Evolutionary conservation across 2,329 filamentous ascomycete species (phyloP), one percentile per base, ranked within the genome.

Genomic region (Fusarium papillatum): DNA sequence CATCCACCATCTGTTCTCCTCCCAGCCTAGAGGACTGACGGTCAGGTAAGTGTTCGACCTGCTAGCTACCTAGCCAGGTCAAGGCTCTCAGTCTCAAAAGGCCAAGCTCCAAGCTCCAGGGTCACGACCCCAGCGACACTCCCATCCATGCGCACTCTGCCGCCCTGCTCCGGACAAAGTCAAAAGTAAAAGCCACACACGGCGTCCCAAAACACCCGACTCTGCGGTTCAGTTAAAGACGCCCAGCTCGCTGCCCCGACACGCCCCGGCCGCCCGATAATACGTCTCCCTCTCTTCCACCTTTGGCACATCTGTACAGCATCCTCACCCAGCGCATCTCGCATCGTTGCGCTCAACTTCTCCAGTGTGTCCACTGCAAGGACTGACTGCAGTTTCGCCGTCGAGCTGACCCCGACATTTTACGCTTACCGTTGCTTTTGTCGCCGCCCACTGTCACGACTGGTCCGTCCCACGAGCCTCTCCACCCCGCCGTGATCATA

Each of bases 161-260:
- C 66, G 59, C 60, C 69, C 65, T 72, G 62, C 64, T 68, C 69
- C 55, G 71, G 68, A 67, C 74, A 75, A 76, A 75, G 71, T 64
- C 74, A 70, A 76, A 75, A 77, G 61, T 57, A 64, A 70, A 66
- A 75, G 69, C 74, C 71, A 76, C 62, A 74, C 57, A 62, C 53
- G 72, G 74, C 74, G 74, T 60, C 64, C 71, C 71, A 46, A 70
- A 71, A 77, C 76, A 74, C 73, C 71, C 65, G 70, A 71, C 73
- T 66, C 76, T 79, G 66, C 75, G 77, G 78, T 76, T 79, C 77
- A 78, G 68, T 73, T 76, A 77, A 76, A 78, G 69, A 78, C 76
- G 59, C 73, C 69, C 64, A 64, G 63, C 70, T 69, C 64, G 75
- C 71, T 66, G 62, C 59, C 67, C 71, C 74, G 69, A 72, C 66